Conservation (phyloP, 768 basidiomycete species). For the Hypholoma fasciculare region DNA sequence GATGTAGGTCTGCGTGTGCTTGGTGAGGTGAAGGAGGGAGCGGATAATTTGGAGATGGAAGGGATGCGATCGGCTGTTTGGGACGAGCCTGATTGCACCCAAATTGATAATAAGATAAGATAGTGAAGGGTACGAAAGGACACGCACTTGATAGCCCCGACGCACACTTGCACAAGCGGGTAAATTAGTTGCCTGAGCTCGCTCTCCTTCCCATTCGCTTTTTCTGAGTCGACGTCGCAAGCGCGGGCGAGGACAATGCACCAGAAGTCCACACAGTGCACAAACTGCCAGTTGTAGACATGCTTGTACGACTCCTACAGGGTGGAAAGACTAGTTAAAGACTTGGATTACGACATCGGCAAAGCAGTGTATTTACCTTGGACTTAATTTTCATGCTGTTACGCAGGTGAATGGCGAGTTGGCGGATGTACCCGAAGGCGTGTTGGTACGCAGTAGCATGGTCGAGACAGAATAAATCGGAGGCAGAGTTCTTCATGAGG, state of each 20-base stretch:
- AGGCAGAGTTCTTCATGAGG: slow-evolving; percentile 97
- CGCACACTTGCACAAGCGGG: slow-evolving; percentile 90
- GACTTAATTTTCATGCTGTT: slow-evolving; percentile 89
- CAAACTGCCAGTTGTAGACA: slow-evolving; percentile 99
- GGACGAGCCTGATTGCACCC: slow-evolving; percentile 66
- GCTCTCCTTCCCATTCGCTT: slow-evolving; percentile 59
- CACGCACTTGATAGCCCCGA: slow-evolving; percentile 89
- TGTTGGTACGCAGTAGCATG: slow-evolving; percentile 84
- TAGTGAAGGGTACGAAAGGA: slow-evolving; percentile 1
- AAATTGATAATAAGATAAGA: slow-evolving; percentile 10
- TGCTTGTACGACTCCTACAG: slow-evolving; percentile 84
- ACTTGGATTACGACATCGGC: background rate
- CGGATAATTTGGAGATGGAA: slow-evolving; percentile 92
- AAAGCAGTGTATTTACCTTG: slow-evolving; percentile 50
- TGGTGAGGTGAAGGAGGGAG: slow-evolving; percentile 82
- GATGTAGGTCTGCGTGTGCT: slow-evolving; percentile 83
- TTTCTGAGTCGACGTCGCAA: slow-evolving; percentile 61
- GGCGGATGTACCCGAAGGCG: slow-evolving; percentile 93
- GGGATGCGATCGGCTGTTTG: slow-evolving; percentile 90
- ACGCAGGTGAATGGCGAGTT: slow-evolving; percentile 89
- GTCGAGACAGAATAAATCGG: slow-evolving; percentile 84
- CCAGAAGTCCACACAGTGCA: slow-evolving; percentile 97
- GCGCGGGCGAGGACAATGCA: slow-evolving; percentile 81
- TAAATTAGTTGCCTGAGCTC: slow-evolving; percentile 89
- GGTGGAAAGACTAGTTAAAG: slow-evolving; percentile 7